Conservation (phyloP, 164 flowering plant species). For the Vitis amurensis region DNA sequence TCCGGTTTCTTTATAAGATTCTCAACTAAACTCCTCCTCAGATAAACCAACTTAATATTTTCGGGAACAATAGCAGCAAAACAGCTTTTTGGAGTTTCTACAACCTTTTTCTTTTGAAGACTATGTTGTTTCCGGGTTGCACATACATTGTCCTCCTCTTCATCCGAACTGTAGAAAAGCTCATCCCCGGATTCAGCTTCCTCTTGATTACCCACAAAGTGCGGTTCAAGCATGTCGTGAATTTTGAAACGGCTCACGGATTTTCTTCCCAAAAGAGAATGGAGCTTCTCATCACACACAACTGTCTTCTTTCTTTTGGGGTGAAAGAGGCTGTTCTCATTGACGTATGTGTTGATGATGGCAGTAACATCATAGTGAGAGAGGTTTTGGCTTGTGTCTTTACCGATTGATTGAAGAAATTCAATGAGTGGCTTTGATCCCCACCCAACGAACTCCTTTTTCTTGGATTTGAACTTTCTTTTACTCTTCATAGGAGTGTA, state of each 20-base stretch:
- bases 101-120: constrained; percentile 4
- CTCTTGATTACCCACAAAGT: constrained; percentile 32
- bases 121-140: not conserved
- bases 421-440: constrained; percentile 36
- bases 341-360: constrained; percentile 26
- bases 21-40: constrained; percentile 35
- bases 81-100: constrained; percentile 15
- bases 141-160: not conserved
- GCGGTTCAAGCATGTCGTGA: constrained; percentile 31
- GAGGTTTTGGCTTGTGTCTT: constrained; percentile 19
- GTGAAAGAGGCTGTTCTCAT: constrained; percentile 27
- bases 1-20: constrained; percentile 25
- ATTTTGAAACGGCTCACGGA: constrained; percentile 29
- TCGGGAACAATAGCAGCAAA: constrained; percentile 39
- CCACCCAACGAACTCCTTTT: constrained; percentile 40
- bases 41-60: constrained; percentile 40
- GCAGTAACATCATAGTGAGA: constrained; percentile 29
- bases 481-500: constrained; percentile 8
- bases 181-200: constrained; percentile 27
- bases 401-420: constrained; percentile 36
- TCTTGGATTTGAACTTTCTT: constrained; percentile 25
- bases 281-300: constrained; percentile 36
- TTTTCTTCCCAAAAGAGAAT: constrained; percentile 36
- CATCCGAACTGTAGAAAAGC: constrained; percentile 11
- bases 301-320: constrained; percentile 37